These are phyloP conservation scores for Sideroxylon spinosum DNA, from an alignment of 179 eudicot genomes.

Conservation along the genomic window DNA sequence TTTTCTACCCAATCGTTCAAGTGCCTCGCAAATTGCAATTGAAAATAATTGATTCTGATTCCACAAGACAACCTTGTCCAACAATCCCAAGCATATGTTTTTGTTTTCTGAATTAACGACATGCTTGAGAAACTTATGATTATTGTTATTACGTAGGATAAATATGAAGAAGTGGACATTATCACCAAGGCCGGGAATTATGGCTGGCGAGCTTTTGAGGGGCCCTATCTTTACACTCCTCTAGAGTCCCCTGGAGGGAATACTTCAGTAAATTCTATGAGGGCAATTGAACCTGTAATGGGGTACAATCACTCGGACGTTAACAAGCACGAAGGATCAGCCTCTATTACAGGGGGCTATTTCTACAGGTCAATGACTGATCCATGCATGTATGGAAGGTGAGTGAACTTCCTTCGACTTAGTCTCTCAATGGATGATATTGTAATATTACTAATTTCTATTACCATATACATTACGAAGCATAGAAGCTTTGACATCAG, in stretches of 20 bases:
- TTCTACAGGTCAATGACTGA: slow-evolving; percentile 68
- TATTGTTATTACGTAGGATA: slow-evolving; percentile 34
- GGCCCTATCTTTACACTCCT: slow-evolving; percentile 43
- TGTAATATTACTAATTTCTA: not conserved
- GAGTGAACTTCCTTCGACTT: slow-evolving; percentile 18
- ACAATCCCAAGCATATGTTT: not conserved
- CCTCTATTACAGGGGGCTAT: slow-evolving; percentile 76
- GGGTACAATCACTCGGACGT: slow-evolving; percentile 74
- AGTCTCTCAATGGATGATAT: not conserved
- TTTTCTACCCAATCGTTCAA: not conserved
- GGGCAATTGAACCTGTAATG: slow-evolving; percentile 64
- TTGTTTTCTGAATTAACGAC: not conserved
- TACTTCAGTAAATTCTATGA: slow-evolving; percentile 53
- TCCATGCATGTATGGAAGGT: slow-evolving; percentile 84
- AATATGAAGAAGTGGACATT: slow-evolving; percentile 64
- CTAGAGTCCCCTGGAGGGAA: slow-evolving; percentile 56
- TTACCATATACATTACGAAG: too few species aligned
- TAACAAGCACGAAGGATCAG: slow-evolving; percentile 53
- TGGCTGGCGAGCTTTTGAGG: slow-evolving; percentile 81
- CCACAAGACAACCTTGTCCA: too few species aligned
- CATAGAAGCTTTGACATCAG: too few species aligned
- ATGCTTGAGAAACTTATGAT: not conserved
- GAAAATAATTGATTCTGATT: not conserved
- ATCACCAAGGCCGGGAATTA: slow-evolving; percentile 73
- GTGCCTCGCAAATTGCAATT: not conserved